These are phyloP conservation scores for Pecoramyces ruminantium DNA, from an alignment of 192 early-diverging fungal species.

Conservation along the genomic window DNA sequence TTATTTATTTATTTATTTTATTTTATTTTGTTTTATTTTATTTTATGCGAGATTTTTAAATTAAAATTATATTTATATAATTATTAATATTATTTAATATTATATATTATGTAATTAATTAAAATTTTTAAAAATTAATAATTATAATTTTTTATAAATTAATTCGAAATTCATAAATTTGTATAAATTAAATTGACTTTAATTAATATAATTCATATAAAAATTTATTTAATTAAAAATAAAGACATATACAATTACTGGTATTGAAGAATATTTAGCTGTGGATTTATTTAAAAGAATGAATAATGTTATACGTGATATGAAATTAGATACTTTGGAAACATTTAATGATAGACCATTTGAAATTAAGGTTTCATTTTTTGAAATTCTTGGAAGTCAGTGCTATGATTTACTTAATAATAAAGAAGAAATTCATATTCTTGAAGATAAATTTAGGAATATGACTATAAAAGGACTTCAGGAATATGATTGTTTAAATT, in stretches of 20 bases:
- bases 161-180: no score
- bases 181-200: no score
- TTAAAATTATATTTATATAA: no score
- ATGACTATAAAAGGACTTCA: constrained; percentile 7
- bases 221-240: no score
- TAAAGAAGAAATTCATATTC: constrained; percentile 10
- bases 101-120: no score
- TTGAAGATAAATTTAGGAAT: constrained; percentile 19
- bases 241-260: constrained; percentile 31
- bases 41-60: no score
- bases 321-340: background rate
- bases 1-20: no score
- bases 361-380: constrained; percentile 13
- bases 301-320: constrained; percentile 2
- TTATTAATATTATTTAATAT: no score
- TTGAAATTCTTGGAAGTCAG: constrained; percentile 24
- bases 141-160: no score
- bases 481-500: constrained; percentile 7
- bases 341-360: constrained; percentile 3
- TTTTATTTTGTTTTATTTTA: no score
- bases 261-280: constrained; percentile 17
- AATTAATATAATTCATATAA: no score
- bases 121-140: no score
- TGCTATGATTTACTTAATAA: constrained; percentile 15
- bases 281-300: constrained; percentile 13